A percentile compares a stretch with the other conserved stretches of the same genome.
Conservation (phyloP, 805 yeast genomes). For the Blastobotrys attinorum region DNA sequence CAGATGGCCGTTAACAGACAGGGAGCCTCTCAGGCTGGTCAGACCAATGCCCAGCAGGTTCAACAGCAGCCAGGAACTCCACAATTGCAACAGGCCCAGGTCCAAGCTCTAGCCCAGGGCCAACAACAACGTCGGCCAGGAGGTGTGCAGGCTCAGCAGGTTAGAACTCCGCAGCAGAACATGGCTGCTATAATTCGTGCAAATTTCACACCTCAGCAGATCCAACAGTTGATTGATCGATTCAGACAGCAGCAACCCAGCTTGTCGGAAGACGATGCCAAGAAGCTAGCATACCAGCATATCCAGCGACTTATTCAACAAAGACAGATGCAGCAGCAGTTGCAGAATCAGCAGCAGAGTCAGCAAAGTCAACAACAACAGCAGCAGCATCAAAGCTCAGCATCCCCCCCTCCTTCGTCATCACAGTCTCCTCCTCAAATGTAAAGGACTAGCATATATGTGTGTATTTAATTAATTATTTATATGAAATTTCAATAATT, state of each 20-base stretch:
- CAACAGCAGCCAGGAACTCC: constrained; percentile 13
- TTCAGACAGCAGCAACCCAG: constrained; percentile 22
- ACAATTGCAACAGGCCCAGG: constrained; percentile 8
- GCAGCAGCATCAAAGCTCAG: not conserved
- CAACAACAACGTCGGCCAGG: no score
- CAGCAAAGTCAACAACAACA: constrained; percentile 20
- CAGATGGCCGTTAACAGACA: no score
- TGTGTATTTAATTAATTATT: not conserved
- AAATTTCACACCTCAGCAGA: constrained; percentile 11
- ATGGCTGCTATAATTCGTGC: not conserved
- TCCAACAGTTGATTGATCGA: constrained; percentile 18
- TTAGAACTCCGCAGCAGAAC: constrained; percentile 8
- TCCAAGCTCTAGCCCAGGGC: constrained; percentile 3
- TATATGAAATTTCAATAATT: not conserved
- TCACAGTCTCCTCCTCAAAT: not conserved
- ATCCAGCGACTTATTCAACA: constrained; percentile 21
- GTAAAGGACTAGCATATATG: not conserved
- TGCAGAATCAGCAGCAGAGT: constrained; percentile 15
- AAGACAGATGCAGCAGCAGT: constrained; percentile 8
- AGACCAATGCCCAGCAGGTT: constrained; percentile 25
- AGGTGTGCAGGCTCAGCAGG: constrained; percentile 8
- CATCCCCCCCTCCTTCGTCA: not conserved
- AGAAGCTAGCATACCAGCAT: constrained; percentile 27
- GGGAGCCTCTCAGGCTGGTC: no score
- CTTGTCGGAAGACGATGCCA: constrained; percentile 27